Base-by-base conservation (phyloP, 2,329 filamentous ascomycete species). In the Colletotrichum magnum region DNA sequence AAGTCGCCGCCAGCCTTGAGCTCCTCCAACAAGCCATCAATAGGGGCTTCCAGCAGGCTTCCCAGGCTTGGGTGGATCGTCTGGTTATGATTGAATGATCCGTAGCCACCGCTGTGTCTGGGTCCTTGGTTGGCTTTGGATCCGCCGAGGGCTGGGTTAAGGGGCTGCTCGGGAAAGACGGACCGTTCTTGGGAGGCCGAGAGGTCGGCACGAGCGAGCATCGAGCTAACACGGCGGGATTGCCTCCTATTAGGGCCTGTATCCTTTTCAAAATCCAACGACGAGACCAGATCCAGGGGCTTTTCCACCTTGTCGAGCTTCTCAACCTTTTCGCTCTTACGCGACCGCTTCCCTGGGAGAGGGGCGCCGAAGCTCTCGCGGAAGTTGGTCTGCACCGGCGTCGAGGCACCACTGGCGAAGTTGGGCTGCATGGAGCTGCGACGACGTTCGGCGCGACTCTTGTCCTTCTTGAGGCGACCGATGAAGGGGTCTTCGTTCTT, bases 141-240 rank as follows among this genome's bases (percentile, higher is more conserved):
- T 51, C 85, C 84, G 0, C 77, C 77, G 60, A 82, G 79, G 12
- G 77, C 79, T 9, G 81, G 74, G 9, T 81, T 76, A 3, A 78
- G 85, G 72, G 77, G 80, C 77, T 87, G 88, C 57, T 97, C 94
- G 32, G 90, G 88, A 76, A 97, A 97, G n/a, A 91, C 88, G 1
- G 91, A 87, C 74, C 93, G 88, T 73, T 97, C 94, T 72, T 95
- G 93, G 16, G 92, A 96, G 10, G 93, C 92, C 0, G 94, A 95
- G 21, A 98, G 84, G 77, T 98, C 95, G 39, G 93, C 93, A 75
- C 95, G 88, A 16, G 95, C 95, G 61, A 98, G 85, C 81, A 97
- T 88, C 16, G 95, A 98, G 82, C 96, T 99, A 28, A 98, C 92
- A 58, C 96, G 89, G 51, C 96, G 90, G 18, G 89, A 92, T 70